Percentiles rank a stretch among this genome's conserved stretches.
These are phyloP conservation scores for Arthrinium phaeospermum DNA, from an alignment of 2,329 filamentous ascomycete species.

Conservation along the genomic window DNA sequence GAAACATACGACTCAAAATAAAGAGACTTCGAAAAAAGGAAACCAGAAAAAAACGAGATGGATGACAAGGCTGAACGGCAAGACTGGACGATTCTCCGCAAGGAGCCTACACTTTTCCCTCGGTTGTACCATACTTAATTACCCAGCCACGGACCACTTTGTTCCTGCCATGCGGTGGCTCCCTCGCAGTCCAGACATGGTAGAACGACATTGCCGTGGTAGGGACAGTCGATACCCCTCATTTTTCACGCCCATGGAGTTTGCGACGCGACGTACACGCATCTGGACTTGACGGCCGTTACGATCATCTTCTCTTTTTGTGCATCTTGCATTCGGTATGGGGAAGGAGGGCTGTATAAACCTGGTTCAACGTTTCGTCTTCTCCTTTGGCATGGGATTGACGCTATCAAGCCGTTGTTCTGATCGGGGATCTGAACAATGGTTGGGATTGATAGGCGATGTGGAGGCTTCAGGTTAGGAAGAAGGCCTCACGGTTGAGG, in stretches of 20 bases:
- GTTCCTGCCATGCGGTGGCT: background rate
- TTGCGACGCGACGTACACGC: slow-evolving; percentile 14
- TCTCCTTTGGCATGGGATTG: slow-evolving; percentile 1
- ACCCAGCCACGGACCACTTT: background rate
- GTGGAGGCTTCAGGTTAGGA: background rate
- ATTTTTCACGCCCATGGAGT: slow-evolving; percentile 5
- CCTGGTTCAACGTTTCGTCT: background rate
- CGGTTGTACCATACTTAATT: slow-evolving; percentile 15
- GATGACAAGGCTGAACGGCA: slow-evolving; percentile 6
- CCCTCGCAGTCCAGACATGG: background rate
- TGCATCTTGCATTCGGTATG: slow-evolving; percentile 13
- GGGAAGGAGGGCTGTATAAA: slow-evolving; percentile 15
- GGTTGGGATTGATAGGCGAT: background rate
- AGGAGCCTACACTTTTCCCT: slow-evolving; percentile 15
- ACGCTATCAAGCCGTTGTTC: background rate
- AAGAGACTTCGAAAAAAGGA: background rate
- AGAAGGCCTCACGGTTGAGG: background rate
- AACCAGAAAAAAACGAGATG: slow-evolving; percentile 5
- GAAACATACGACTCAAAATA: background rate
- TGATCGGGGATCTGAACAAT: background rate
- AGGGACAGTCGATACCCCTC: slow-evolving; percentile 13
- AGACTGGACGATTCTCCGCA: slow-evolving; percentile 13
- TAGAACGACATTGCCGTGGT: background rate
- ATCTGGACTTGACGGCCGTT: slow-evolving; percentile 8
- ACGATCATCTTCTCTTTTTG: slow-evolving; percentile 16